These are phyloP conservation scores for Euphrasia confusa DNA, from an alignment of 257 asterid genomes.

Conservation along the genomic window DNA sequence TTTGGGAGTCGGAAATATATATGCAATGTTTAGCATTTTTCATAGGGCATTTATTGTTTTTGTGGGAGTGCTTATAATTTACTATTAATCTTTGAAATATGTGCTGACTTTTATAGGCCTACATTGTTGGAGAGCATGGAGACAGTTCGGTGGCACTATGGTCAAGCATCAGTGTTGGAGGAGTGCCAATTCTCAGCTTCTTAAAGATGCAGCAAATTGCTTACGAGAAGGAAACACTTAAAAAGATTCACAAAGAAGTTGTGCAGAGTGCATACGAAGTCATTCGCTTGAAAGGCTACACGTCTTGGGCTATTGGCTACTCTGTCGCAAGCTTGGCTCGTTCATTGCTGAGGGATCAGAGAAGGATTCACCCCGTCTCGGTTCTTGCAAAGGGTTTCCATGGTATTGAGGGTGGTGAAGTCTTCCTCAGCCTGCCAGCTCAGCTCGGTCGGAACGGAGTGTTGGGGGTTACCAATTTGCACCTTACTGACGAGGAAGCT, in stretches of 20 bases:
- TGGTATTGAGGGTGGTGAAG: constrained; percentile 57
- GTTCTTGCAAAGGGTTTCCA: constrained; percentile 73
- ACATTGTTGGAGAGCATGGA: constrained; percentile 88
- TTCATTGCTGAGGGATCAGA: constrained; percentile 64
- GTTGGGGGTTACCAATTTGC: constrained; percentile 70
- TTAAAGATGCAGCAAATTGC: constrained; percentile 62
- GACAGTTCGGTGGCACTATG: constrained; percentile 89
- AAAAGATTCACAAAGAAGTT: constrained; percentile 62
- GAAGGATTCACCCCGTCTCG: constrained; percentile 77
- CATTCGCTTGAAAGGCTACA: constrained; percentile 76
- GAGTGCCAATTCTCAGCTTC: constrained; percentile 69
- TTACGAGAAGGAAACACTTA: constrained; percentile 65
- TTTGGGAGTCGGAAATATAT: too few relatives aligned
- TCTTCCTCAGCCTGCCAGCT: constrained; percentile 84
- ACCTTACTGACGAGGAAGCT: constrained; percentile 66
- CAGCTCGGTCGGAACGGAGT: constrained; percentile 67
- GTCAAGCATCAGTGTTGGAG: constrained; percentile 93
- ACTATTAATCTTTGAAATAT: neutral
- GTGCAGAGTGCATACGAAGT: constrained; percentile 81
- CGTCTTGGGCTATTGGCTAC: constrained; percentile 95
- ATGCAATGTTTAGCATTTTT: neutral
- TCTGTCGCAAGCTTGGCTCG: constrained; percentile 80
- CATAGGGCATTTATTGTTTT: neutral
- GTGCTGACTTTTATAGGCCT: constrained; percentile 41
- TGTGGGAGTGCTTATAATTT: neutral